phyloP scores from a whole-genome alignment of 352 stramenopile genomes.

The Phytophthora brassicae region DNA sequence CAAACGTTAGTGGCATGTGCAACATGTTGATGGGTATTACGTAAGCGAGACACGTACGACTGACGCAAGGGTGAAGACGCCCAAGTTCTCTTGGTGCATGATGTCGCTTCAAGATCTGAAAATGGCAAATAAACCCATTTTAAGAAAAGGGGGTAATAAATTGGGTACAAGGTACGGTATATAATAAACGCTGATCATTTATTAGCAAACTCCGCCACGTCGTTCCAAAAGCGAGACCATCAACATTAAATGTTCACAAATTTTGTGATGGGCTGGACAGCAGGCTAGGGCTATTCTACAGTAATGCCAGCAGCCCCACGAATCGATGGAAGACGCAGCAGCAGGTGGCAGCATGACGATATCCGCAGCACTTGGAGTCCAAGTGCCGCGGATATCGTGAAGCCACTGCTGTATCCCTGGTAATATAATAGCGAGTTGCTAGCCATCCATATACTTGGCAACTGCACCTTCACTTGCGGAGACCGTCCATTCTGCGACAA shows the following conservation, averaged over 20 bases:
- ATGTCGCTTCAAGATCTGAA: slow-evolving; percentile 21
- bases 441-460: too few species aligned
- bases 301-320: neutral
- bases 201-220: too few species aligned
- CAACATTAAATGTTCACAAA: too few species aligned
- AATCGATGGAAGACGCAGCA: neutral
- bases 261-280: slow-evolving; percentile 4
- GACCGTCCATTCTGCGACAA: slow-evolving; percentile 7
- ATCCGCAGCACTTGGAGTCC: too few species aligned
- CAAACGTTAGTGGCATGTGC: too few species aligned
- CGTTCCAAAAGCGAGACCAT: neutral
- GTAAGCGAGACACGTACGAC: slow-evolving; percentile 47
- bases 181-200: too few species aligned
- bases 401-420: too few species aligned
- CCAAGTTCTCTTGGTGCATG: neutral
- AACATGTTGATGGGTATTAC: too few species aligned
- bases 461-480: too few species aligned
- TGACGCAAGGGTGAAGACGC: slow-evolving; percentile 35
- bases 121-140: neutral
- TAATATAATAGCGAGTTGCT: too few species aligned
- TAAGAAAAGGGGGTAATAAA: neutral
- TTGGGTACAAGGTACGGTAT: too few species aligned
- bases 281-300: slow-evolving; percentile 10
- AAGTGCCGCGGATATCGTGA: too few species aligned
- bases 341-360: neutral